Base-by-base conservation (phyloP, 208 protist genomes). In the Trichomonas gallinae region DNA sequence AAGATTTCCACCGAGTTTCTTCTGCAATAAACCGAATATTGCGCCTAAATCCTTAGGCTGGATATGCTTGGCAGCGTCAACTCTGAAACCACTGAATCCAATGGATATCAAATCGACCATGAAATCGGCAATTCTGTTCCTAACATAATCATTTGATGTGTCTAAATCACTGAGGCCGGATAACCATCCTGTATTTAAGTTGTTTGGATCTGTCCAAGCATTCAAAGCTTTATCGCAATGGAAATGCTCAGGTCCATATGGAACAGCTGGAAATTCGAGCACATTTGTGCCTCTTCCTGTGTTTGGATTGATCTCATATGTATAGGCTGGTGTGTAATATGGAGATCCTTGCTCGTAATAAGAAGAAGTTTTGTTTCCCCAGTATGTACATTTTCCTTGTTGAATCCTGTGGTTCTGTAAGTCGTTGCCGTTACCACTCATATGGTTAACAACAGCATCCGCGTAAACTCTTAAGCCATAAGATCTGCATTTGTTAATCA, bases 371-470 rank as follows among this genome's bases (percentile, higher is more conserved):
- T 97, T 45, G 96, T 88, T 97, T 98, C 98, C 91, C 97, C 97
- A 98, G 11, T 58, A 38, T 36, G 38, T 48, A 42, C 97, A 98
- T 40, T 97, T 97, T 40, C 72, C 48, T 49, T 6, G 6, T 42
- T 42, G 49, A 40, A 97, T 97, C 6, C 97, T 44, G 46, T 98
- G 97, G 38, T 96, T 21, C 17, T 91, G 46, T 15, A 97, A 72
- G 63, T 98, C 98, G 87, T 98, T 98, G 10, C 98, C 98, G 42
- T 46, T 40, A 31, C 97, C 98, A 93, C 91, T 45, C 97, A 98
- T 98, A 91, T 98, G 98, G 58, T 98, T 98, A 17, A 98, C 38
- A 42, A 98, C 98, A 34, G 97, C 97, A 97, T 98, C 98, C 87
- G 97, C 96, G 97, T 17, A 82, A 93, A 96, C 97, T 97, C 87